A percentile compares a stretch with the other conserved stretches of the same genome.
Conservation (phyloP, 2,329 filamentous ascomycete species). For the Clonostachys rhizophaga region DNA sequence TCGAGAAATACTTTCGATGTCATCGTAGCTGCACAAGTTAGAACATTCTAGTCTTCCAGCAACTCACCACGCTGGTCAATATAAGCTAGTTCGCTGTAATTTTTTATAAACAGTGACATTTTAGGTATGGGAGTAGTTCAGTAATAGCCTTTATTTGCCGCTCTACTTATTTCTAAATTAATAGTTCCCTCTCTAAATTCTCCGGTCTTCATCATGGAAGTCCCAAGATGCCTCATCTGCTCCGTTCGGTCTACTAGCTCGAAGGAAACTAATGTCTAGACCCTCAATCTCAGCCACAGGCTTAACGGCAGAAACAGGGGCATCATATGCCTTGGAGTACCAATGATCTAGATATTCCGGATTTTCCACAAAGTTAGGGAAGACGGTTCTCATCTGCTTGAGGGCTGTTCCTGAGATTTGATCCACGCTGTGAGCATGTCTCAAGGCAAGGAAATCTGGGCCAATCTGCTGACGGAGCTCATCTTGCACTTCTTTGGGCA, state of each 20-base stretch:
- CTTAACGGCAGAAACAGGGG: slow-evolving; percentile 31
- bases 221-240: slow-evolving; percentile 55
- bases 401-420: slow-evolving; percentile 58
- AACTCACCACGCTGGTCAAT: too few species aligned
- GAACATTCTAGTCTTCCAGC: too few species aligned
- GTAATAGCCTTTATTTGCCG: too few species aligned
- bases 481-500: slow-evolving; percentile 47
- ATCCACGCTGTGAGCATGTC: slow-evolving; percentile 61
- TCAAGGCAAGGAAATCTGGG: slow-evolving; percentile 47
- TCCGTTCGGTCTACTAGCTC: slow-evolving; percentile 43
- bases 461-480: slow-evolving; percentile 42
- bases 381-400: slow-evolving; percentile 44
- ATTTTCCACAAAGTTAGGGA: slow-evolving; percentile 48
- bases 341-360: slow-evolving; percentile 42
- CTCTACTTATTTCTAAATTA: too few species aligned
- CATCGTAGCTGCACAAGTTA: too few species aligned
- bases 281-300: slow-evolving; percentile 39
- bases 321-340: slow-evolving; percentile 34
- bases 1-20: too few species aligned
- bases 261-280: slow-evolving; percentile 35
- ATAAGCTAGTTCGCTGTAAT: too few species aligned
- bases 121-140: not conserved
- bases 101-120: not conserved
- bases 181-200: not conserved
- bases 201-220: slow-evolving; percentile 36